Base-by-base conservation (phyloP, 140 eudicot species). In the Anethum foeniculum region DNA sequence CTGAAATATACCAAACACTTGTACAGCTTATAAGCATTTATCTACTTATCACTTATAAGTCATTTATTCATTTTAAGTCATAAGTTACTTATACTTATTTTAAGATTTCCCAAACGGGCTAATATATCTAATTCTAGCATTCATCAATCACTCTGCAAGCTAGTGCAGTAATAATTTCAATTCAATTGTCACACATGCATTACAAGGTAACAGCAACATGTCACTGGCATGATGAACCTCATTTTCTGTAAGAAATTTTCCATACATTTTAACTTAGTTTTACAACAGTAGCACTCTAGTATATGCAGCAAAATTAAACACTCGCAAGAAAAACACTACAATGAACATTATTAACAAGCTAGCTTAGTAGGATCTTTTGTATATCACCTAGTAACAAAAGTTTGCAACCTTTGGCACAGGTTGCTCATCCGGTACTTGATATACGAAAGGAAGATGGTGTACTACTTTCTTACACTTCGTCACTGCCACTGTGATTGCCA, bases 401-500 rank as follows among this genome's bases (percentile, higher is more conserved):
- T 25, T 60, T n/a, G 32, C 34, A n/a, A 67, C 39, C 73, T 34
- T 32, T 68, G 14, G n/a, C 44, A 32, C 74, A 30, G 43, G 15
- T 68, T 68, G 6, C 21, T 15, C 74, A 15, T 28, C 44, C 9
- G 10, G 7, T 3, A 23, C 36, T 25, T n/a, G 10, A 74, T 14
- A n/a, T 74, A 44, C 38, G 23, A 36, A 7, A 12, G 27, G 28
- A 73, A 69, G 76, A 19, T 21, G 28, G 21, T 25, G 5, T 9
- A 4, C 36, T 19, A 38, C 75, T 76, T 78, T 14, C 79, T 87
- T 86, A 95, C 82, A 83, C 98, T 78, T 95, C 97, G 34, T 95
- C 97, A 43, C 96, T 87, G 34, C 96, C 95, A 78, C 92, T 92
- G 80, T 84, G 97, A 81, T 80, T 88, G 39, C 90, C 87, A 60